Evolutionary conservation across 129 eudicot genomes (phyloP).

Genomic region (Centrapalus pauciflorus): DNA sequence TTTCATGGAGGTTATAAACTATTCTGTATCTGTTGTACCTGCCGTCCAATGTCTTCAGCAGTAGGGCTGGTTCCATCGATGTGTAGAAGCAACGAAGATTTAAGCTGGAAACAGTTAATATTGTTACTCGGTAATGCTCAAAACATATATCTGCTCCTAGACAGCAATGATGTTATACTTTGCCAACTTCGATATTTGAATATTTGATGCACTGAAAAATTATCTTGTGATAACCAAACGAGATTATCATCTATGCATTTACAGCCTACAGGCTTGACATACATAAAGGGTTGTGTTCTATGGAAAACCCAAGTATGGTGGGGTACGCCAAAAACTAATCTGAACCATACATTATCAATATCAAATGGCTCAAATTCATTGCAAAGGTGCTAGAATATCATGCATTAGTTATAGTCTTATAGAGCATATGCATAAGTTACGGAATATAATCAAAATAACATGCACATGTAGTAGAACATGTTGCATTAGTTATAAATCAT

Average conservation of each 20-base stretch:
- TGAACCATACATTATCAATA: too few relatives aligned
- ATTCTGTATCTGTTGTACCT: conserved; percentile 33
- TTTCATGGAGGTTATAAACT: not conserved
- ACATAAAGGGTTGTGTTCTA: too few relatives aligned
- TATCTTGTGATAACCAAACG: not conserved
- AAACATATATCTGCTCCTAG: conserved; percentile 8
- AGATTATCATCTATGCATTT: not conserved
- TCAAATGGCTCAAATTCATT: too few relatives aligned
- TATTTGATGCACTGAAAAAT: not conserved
- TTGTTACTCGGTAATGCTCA: not conserved
- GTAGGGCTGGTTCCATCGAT: conserved; percentile 50
- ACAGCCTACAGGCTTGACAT: too few relatives aligned
- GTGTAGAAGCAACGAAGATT: conserved; percentile 62
- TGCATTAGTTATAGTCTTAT: too few relatives aligned
- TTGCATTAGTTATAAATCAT: too few relatives aligned
- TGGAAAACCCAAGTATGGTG: too few relatives aligned
- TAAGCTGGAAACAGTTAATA: conserved; percentile 40
- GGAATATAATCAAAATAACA: too few relatives aligned
- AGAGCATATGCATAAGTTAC: too few relatives aligned
- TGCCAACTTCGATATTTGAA: not conserved
- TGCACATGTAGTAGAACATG: too few relatives aligned
- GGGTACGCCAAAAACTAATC: too few relatives aligned
- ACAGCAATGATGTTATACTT: not conserved
- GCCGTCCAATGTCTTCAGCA: conserved; percentile 70
- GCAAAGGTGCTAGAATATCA: too few relatives aligned